phyloP scores from a whole-genome alignment of 2,329 filamentous ascomycete species.

The Alternaria alternata region DNA sequence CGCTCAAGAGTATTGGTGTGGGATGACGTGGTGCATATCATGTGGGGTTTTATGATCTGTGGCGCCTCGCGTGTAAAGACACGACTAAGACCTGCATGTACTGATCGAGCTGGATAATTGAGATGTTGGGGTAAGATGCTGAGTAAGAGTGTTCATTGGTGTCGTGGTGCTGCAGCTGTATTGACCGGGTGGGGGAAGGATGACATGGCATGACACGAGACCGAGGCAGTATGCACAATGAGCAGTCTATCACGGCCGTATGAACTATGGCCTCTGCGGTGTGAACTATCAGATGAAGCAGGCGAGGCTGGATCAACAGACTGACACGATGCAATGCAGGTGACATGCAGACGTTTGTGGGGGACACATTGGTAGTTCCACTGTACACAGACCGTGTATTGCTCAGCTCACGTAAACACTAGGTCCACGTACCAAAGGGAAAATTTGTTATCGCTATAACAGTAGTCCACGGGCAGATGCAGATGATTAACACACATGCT shows the following conservation, averaged over 20 bases:
- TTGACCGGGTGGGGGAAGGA: neutral
- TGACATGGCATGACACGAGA: neutral
- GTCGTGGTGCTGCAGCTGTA: neutral
- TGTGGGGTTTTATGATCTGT: slow-evolving; percentile 1
- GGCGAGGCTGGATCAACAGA: neutral
- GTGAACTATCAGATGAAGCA: neutral
- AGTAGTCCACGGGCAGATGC: neutral
- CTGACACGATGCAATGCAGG: neutral
- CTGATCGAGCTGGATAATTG: neutral
- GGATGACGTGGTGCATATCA: slow-evolving; percentile 3
- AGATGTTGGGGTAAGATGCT: neutral
- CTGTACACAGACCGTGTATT: neutral
- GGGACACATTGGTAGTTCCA: slow-evolving; percentile 2
- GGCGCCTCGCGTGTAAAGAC: neutral
- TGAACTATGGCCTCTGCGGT: neutral
- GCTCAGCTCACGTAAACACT: slow-evolving; percentile 6
- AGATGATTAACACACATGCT: neutral
- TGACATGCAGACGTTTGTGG: slow-evolving; percentile 1
- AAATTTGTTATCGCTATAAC: neutral
- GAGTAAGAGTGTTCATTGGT: neutral
- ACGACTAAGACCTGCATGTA: slow-evolving; percentile 2
- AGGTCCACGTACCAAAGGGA: neutral
- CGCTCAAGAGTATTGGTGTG: slow-evolving; percentile 1
- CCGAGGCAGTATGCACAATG: neutral
- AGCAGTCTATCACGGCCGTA: neutral